Evolutionary conservation across 78 protist genomes (phyloP).

Genomic region (slime mould (Dictyostelium discoideum)): DNA sequence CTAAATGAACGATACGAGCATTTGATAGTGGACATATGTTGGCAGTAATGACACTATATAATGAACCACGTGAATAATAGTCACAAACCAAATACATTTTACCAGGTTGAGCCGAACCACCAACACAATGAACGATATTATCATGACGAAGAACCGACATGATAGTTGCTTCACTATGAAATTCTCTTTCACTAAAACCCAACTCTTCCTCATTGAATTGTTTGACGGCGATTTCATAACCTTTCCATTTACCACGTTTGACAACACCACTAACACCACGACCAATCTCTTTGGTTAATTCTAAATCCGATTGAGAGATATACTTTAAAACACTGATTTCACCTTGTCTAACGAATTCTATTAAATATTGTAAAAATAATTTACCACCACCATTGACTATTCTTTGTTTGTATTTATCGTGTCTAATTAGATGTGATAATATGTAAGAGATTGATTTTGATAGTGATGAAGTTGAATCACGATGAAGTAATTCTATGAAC

Average conservation of each 20-base stretch:
- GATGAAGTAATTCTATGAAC: neutral
- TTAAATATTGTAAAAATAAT: conserved; percentile 14
- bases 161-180: conserved; percentile 45
- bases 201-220: conserved; percentile 28
- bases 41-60: neutral
- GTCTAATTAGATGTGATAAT: conserved; percentile 8
- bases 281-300: conserved; percentile 9
- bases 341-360: conserved; percentile 16
- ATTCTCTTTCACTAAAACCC: conserved; percentile 51
- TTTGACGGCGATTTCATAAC: conserved; percentile 29
- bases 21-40: conserved; percentile 50
- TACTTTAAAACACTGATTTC: neutral
- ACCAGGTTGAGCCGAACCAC: conserved; percentile 27
- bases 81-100: conserved; percentile 46
- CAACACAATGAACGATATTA: conserved; percentile 53
- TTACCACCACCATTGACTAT: conserved; percentile 52
- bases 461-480: neutral
- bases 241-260: conserved; percentile 40
- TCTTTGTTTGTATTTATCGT: conserved; percentile 18
- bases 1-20: conserved; percentile 49
- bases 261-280: conserved; percentile 53
- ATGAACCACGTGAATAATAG: conserved; percentile 28
- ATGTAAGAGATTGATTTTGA: neutral
- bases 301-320: conserved; percentile 12
- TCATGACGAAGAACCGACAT: conserved; percentile 23